A percentile compares a stretch with the other conserved stretches of the same genome.
Evolutionary conservation across 768 basidiomycete genomes (phyloP).

Genomic region (Suillus tomentosus): DNA sequence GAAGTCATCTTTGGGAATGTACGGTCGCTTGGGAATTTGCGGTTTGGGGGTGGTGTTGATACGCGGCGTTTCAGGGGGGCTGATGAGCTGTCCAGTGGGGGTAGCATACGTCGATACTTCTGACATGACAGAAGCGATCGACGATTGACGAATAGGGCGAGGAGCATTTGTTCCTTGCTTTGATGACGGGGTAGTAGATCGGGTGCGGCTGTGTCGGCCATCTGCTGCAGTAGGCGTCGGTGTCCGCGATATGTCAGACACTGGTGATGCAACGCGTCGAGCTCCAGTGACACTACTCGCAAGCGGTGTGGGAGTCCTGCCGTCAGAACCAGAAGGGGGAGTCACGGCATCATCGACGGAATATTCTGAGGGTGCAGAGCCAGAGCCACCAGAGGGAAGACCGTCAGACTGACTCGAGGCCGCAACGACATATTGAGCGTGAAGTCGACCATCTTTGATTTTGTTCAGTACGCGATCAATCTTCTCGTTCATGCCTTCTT

Average conservation of each 20-base stretch:
- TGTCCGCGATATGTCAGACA: slow-evolving; percentile 28
- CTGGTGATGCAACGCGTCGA: slow-evolving; percentile 27
- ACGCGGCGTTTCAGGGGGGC: slow-evolving; percentile 25
- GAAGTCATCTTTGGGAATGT: slow-evolving; percentile 79
- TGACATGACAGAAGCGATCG: slow-evolving; percentile 76
- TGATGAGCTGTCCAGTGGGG: slow-evolving; percentile 33
- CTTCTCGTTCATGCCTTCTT: slow-evolving; percentile 66
- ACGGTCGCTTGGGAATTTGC: slow-evolving; percentile 42
- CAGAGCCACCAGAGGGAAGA: slow-evolving; percentile 27
- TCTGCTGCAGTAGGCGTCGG: slow-evolving; percentile 28
- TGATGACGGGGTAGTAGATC: slow-evolving; percentile 24
- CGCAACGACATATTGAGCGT: slow-evolving; percentile 26
- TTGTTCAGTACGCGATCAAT: slow-evolving; percentile 75
- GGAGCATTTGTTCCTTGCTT: slow-evolving; percentile 34
- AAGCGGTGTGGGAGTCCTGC: slow-evolving; percentile 35
- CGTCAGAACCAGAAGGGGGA: slow-evolving; percentile 18
- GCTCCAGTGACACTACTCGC: slow-evolving; percentile 15
- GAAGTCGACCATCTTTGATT: slow-evolving; percentile 64
- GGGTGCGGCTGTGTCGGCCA: slow-evolving; percentile 19
- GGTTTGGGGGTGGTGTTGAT: slow-evolving; percentile 32
- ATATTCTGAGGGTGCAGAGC: slow-evolving; percentile 48
- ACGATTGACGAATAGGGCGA: slow-evolving; percentile 55
- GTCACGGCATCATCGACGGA: slow-evolving; percentile 46
- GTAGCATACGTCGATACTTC: slow-evolving; percentile 53
- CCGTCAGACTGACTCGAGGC: slow-evolving; percentile 22